A percentile compares a stretch with the other conserved stretches of the same genome.
These are phyloP conservation scores for Voacanga thouarsii DNA, from an alignment of 257 asterid genomes.

Conservation along the genomic window DNA sequence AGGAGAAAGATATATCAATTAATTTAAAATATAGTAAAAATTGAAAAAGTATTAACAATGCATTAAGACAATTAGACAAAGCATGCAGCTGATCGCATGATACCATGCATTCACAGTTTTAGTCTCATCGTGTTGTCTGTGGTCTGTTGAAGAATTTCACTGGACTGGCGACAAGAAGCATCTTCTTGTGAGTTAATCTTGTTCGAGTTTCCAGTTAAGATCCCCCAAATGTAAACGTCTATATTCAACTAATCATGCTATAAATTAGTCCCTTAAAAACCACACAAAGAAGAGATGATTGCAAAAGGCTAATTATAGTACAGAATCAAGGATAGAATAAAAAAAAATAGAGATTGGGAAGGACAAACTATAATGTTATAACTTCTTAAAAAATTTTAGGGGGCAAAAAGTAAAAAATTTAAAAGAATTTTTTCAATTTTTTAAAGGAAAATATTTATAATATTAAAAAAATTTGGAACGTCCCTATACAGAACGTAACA, in stretches of 20 bases:
- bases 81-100: conserved; percentile 15
- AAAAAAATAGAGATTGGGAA: too few species aligned
- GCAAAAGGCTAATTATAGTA: too few species aligned
- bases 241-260: conserved; percentile 2
- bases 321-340: too few species aligned
- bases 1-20: not conserved
- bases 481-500: too few species aligned
- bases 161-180: conserved; percentile 21
- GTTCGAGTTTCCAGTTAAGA: not conserved
- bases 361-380: too few species aligned
- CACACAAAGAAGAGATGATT: not conserved
- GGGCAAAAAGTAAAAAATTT: too few species aligned
- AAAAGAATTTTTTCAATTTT: too few species aligned
- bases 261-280: not conserved
- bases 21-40: not conserved
- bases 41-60: not conserved
- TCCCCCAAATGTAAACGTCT: not conserved
- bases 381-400: too few species aligned
- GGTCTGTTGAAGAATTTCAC: not conserved
- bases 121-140: not conserved
- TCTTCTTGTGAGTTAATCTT: not conserved
- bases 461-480: too few species aligned
- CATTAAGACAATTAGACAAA: conserved; percentile 18
- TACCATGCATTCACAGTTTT: conserved; percentile 1
- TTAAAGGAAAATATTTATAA: too few species aligned